These are phyloP conservation scores for Amanita pallidorosea DNA, from an alignment of 768 basidiomycete genomes.

Conservation along the genomic window DNA sequence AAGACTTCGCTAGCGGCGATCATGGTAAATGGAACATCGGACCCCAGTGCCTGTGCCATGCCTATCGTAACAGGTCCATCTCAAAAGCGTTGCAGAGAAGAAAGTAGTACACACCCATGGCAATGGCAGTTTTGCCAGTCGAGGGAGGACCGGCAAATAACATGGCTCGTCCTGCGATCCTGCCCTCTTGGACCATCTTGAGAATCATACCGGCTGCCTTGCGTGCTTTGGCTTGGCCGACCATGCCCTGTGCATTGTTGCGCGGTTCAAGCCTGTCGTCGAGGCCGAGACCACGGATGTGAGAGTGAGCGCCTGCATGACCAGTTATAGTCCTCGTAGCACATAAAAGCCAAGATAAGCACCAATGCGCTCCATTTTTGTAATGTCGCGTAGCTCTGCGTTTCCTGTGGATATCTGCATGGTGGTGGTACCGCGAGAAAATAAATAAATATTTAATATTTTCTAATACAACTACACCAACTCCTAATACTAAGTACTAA, in stretches of 20 bases:
- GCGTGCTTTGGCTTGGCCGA: slow-evolving; percentile 91
- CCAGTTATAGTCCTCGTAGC: slow-evolving; percentile 5
- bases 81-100: not conserved
- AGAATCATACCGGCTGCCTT: slow-evolving; percentile 97
- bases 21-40: slow-evolving; percentile 94
- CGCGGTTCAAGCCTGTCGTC: slow-evolving; percentile 89
- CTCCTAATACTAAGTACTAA: too few relatives aligned
- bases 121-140: slow-evolving; percentile 97
- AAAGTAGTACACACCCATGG: slow-evolving; percentile 55
- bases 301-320: slow-evolving; percentile 72
- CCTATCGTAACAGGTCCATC: slow-evolving; percentile 37
- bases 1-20: slow-evolving; percentile 98
- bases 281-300: slow-evolving; percentile 91
- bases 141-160: slow-evolving; percentile 96
- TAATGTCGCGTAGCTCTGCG: slow-evolving; percentile 75
- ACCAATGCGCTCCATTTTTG: slow-evolving; percentile 90
- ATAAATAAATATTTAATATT: too few relatives aligned
- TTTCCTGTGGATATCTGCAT: slow-evolving; percentile 71
- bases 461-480: too few relatives aligned
- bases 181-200: slow-evolving; percentile 95
- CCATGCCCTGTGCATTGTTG: slow-evolving; percentile 87
- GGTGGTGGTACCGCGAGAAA: slow-evolving; percentile 8
- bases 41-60: slow-evolving; percentile 34
- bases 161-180: slow-evolving; percentile 93
- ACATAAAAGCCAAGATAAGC: slow-evolving; percentile 7